phyloP scores from a whole-genome alignment of 2,329 filamentous ascomycete species.

The Penicillium vulpinum region DNA sequence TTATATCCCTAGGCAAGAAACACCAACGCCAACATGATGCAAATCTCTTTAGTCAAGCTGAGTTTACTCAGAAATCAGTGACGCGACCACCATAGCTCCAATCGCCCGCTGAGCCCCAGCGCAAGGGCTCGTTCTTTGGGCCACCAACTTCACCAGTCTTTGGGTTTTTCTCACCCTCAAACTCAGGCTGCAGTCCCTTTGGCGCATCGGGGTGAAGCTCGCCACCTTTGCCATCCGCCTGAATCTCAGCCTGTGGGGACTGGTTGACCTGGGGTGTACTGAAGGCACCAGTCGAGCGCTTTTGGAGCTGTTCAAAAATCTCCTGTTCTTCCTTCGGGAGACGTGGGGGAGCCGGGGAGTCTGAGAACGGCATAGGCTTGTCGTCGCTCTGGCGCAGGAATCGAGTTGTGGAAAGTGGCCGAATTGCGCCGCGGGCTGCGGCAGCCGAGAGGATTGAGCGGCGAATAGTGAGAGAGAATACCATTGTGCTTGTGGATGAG shows the following conservation, averaged over 20 bases:
- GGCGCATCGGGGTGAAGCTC: conserved; percentile 70
- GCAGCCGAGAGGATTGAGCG: conserved; percentile 48
- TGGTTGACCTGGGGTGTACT: conserved; percentile 64
- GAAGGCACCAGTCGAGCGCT: conserved; percentile 72
- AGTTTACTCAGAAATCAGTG: conserved; percentile 71
- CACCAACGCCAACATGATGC: conserved; percentile 27
- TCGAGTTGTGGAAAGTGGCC: conserved; percentile 30
- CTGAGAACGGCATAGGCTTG: conserved; percentile 36
- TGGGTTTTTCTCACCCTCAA: conserved; percentile 87
- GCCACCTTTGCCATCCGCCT: conserved; percentile 60
- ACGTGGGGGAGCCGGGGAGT: conserved; percentile 72
- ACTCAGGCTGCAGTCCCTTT: conserved; percentile 81
- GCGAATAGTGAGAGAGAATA: conserved; percentile 22
- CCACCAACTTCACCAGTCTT: conserved; percentile 94
- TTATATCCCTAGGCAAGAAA: conserved; percentile 3
- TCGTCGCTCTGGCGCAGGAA: conserved; percentile 25
- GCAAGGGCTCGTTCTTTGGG: conserved; percentile 92
- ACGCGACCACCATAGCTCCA: conserved; percentile 96
- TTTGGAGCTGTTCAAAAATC: conserved; percentile 84
- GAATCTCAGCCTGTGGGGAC: conserved; percentile 50
- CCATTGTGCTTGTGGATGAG: conserved; percentile 22
- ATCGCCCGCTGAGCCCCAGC: conserved; percentile 75
- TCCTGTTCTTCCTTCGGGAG: conserved; percentile 87
- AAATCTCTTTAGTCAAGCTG: conserved; percentile 4
- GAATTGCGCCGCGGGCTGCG: conserved; percentile 24